Base-by-base conservation (phyloP, 495 filamentous ascomycete genomes). In the Aspergillus baeticus region DNA sequence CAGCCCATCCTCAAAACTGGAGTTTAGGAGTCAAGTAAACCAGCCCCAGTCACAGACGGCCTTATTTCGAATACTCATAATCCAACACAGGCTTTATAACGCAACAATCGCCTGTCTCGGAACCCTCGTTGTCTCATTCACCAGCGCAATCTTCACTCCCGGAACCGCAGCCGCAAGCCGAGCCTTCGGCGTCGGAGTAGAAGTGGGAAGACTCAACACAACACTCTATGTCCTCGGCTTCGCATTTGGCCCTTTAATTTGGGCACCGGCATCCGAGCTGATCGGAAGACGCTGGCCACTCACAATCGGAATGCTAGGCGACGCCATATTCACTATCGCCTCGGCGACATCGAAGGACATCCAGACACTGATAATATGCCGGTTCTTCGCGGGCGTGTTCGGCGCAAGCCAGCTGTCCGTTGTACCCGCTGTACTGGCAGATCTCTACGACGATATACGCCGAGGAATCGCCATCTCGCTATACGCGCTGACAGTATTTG, bases 221-320 rank as follows among this genome's bases (percentile, higher is more conserved):
- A 86, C 85, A 0, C 69, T 87, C 41, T 89, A 82, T 62, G 84
- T 88, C 11, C 47, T 87, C 4, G 86, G 87, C 0, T 86, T 88
- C 57, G 82, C 84, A 11, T 50, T 87, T 29, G 86, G 72, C n/a
- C 83, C 78, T 21, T 55, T 85, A 46, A 55, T 84, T 17, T 85
- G 82, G 75, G 81, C 78, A 18, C 83, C 83, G 0, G 57, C 83
- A 17, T 73, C 71, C 22, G 86, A 89, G 62, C 64, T 83, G 47
- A 85, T 81, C 53, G 87, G 87, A 10, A 76, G 87, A 23, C 81
- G 84, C 56, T 70, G 79, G 29, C 68, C 83, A 7, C 88, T 86
- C 63, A 76, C 85, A 60, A 55, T 78, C 49, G 81, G 79, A 11
- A 80, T 83, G 55, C 59, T 73, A 15, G 71, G 68, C 6, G 65